Conservation (phyloP, 129 eudicot genomes). For the Rutidosis leptorrhynchoides region DNA sequence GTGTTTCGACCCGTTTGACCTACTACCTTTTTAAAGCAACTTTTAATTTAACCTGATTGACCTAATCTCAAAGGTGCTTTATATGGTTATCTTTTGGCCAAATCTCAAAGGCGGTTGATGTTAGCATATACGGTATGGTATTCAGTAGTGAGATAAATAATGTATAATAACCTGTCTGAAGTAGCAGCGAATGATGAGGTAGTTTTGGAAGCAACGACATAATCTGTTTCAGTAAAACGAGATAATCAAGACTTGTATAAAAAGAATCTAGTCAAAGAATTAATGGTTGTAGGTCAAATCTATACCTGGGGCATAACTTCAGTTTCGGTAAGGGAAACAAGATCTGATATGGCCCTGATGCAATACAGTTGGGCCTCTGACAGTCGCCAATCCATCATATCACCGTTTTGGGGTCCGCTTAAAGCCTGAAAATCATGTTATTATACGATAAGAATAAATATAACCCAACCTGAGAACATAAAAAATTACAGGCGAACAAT, state of each 20-base stretch:
- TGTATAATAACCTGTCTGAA: conserved; percentile 70
- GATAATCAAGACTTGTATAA: conserved; percentile 5
- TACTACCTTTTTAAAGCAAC: background rate
- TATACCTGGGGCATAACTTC: conserved; percentile 95
- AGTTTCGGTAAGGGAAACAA: conserved; percentile 67
- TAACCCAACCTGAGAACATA: background rate
- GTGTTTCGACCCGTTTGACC: background rate
- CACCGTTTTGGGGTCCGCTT: conserved; percentile 51
- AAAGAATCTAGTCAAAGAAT: conserved; percentile 19
- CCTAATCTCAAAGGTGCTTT: background rate
- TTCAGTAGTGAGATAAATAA: conserved; percentile 11
- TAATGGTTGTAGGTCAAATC: conserved; percentile 19
- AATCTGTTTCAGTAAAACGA: conserved; percentile 40
- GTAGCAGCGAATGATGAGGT: conserved; percentile 85
- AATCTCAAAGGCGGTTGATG: background rate
- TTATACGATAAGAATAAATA: conserved; percentile 18
- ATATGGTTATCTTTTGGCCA: background rate
- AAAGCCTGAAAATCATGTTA: conserved; percentile 52
- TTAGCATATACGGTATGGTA: background rate
- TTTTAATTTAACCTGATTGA: background rate
- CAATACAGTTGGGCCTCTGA: conserved; percentile 97
- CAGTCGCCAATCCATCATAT: conserved; percentile 77
- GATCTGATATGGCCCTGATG: conserved; percentile 89
- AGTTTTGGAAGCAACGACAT: conserved; percentile 90
- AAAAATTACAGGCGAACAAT: conserved; percentile 1